These are phyloP conservation scores for Ambispora gerdemannii DNA, from an alignment of 192 early-diverging fungal genomes.

Conservation along the genomic window DNA sequence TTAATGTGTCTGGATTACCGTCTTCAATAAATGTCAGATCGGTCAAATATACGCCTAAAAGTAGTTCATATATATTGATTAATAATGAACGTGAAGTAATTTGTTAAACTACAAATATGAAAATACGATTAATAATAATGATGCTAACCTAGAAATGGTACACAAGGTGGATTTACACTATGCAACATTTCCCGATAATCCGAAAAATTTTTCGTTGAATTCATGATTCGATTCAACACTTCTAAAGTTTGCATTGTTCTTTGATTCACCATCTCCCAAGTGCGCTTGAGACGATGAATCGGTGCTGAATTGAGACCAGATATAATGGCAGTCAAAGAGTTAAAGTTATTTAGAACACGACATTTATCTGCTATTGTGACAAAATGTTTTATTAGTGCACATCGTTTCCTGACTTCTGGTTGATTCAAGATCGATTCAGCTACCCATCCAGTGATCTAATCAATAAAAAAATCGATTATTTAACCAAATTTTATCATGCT, in stretches of 20 bases:
- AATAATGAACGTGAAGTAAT: neutral
- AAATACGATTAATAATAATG: neutral
- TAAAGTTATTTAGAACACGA: conserved; percentile 84
- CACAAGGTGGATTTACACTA: conserved; percentile 77
- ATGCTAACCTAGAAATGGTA: conserved; percentile 66
- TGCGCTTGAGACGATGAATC: conserved; percentile 83
- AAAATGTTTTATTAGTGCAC: conserved; percentile 75
- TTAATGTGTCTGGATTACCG: conserved; percentile 77
- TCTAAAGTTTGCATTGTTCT: conserved; percentile 59
- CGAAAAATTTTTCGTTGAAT: conserved; percentile 77
- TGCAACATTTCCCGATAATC: conserved; percentile 82
- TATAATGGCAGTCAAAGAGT: conserved; percentile 85
- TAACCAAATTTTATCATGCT: no score
- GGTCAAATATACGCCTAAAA: conserved; percentile 77
- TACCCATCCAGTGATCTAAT: conserved; percentile 74
- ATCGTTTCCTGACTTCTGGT: conserved; percentile 76
- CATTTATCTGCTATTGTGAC: conserved; percentile 75
- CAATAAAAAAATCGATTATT: neutral
- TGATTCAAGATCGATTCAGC: conserved; percentile 78
- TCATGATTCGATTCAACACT: conserved; percentile 72
- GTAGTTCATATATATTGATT: neutral
- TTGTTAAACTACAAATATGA: no score
- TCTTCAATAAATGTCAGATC: conserved; percentile 95
- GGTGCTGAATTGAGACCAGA: conserved; percentile 87
- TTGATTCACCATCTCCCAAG: conserved; percentile 75